Base-by-base conservation (phyloP, 2,329 filamentous ascomycete genomes). In the Emydomyces testavorans region DNA sequence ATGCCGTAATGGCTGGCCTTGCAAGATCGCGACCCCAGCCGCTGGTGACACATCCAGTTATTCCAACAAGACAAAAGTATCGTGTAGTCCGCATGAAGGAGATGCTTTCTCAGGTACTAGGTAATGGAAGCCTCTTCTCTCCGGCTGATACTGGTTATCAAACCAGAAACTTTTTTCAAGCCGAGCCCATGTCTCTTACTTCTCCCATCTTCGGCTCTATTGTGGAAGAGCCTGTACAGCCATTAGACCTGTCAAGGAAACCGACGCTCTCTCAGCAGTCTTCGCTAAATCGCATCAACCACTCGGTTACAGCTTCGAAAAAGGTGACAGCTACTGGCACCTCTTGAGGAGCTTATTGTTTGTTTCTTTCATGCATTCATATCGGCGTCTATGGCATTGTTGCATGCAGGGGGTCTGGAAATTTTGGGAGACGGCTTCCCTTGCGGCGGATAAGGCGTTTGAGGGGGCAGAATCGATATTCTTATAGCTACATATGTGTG, bases 11-110 rank as follows among this genome's bases (percentile, higher is more conserved):
- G 87, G 73, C 77, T 26, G 56, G 56, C 13, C 64, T 90, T 46
- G 73, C 80, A 20, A 78, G 80, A 46, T 87, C 85, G 69, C 80
- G 80, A 36, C 89, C 90, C 0, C 80, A 82, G 53, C 89, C 90
- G 0, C 69, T 94, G 3, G 76, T 86, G 23, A 78, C 80, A 6
- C 80, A 85, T 42, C 68, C 69, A 1, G 63, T 72, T 29, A 71
- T 78, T 44, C 65, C 65, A 3, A 70, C 66, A 3, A 64, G 65
- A 44, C 65, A 65, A 21, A 80, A 78, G 57, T 81, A 81, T 58
- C 73, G 78, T 54, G 73, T 75, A 51, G 74, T 80, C 29, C 75
- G 78, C 32, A 76, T 81, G 67, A 79, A 77, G 56, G 76, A 79
- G 59, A 78, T 79, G 72, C 68, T 82, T 28, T 72, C 71, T 4